phyloP scores from a whole-genome alignment of 495 filamentous ascomycete species.

The Podospora conica region DNA sequence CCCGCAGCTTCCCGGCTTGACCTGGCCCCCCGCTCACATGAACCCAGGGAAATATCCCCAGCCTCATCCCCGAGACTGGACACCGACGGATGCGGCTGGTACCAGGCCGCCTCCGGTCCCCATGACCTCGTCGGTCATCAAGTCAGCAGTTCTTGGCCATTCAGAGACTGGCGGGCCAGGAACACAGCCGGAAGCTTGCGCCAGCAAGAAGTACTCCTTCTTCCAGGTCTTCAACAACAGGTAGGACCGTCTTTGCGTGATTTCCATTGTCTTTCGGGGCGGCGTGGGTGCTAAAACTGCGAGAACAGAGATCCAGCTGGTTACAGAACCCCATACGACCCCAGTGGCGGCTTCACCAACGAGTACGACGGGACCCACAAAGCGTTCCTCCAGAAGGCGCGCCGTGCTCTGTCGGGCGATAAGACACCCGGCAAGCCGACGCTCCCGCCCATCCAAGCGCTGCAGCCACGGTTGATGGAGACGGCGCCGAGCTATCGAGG shows the following conservation, averaged over 20 bases:
- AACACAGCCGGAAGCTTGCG: slow-evolving; percentile 18
- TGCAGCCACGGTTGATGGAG: slow-evolving; percentile 16
- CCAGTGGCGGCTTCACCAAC: slow-evolving; percentile 48
- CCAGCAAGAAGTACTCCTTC: slow-evolving; percentile 45
- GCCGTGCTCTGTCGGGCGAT: slow-evolving; percentile 31
- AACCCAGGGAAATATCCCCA: slow-evolving; percentile 32
- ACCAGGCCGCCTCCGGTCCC: slow-evolving; percentile 14
- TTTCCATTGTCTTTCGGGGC: background rate
- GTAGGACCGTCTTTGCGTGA: slow-evolving; percentile 20
- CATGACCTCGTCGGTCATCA: slow-evolving; percentile 28
- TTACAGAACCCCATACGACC: slow-evolving; percentile 48
- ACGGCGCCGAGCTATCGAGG: background rate
- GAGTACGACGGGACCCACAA: slow-evolving; percentile 48
- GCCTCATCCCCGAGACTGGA: slow-evolving; percentile 26
- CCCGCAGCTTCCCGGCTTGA: slow-evolving; percentile 33
- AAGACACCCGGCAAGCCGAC: slow-evolving; percentile 17
- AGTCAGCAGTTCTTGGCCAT: slow-evolving; percentile 19
- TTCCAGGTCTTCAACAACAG: slow-evolving; percentile 48
- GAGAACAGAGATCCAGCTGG: slow-evolving; percentile 36
- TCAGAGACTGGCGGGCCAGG: slow-evolving; percentile 13
- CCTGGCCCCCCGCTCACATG: slow-evolving; percentile 34
- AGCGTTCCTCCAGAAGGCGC: slow-evolving; percentile 40
- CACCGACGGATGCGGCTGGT: slow-evolving; percentile 19
- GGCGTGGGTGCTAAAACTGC: slow-evolving; percentile 10
- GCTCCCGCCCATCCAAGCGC: slow-evolving; percentile 14